Base-by-base conservation (phyloP, 2,329 filamentous ascomycete genomes). In the Pestalotiopsis sp. region DNA sequence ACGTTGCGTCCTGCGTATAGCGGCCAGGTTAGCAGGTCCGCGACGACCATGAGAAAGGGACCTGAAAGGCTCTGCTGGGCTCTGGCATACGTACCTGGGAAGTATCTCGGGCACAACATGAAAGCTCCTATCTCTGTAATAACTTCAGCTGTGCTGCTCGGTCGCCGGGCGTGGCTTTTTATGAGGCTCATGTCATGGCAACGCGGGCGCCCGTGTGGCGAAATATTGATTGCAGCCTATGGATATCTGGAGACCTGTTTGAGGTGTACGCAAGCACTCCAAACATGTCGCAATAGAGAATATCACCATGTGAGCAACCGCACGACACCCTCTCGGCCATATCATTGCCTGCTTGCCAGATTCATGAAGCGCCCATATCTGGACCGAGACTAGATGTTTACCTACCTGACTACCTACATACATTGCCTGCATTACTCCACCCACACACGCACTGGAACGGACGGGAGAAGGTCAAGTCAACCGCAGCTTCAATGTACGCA, bases 101-200 rank as follows among this genome's bases (percentile, higher is more conserved):
- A n/a, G 44, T 20, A n/a, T n/a, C 10, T n/a, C n/a, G 44, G n/a
- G 44, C 17, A 52, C 20, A 4, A n/a, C 44, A 52, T 52, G 44
- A 35, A 35, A 7, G 30, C 30, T 35, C 30, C 30, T 20, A n/a
- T 52, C 44, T 52, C 44, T n/a, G 44, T n/a, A 6, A 52, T 52
- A n/a, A 22, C 20, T 3, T 52, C 17, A 52, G 17, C 44, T 17
- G 20, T 52, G 44, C 44, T 52, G 17, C 9, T 52, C 44, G n/a
- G 44, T 52, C 61, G 62, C n/a, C 26, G 26, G n/a, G 48, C 62
- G 62, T 65, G 40, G 62, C 62, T 65, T 65, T 60, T 64, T 64
- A 65, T 65, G 62, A 65, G 62, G 62, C 62, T 65, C 62, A 48
- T 20, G 56, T 30, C n/a, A 56, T 26, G 35, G 48, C 24, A 20